phyloP scores from a whole-genome alignment of 2,329 filamentous ascomycete species.

The Neurospora crassa region DNA sequence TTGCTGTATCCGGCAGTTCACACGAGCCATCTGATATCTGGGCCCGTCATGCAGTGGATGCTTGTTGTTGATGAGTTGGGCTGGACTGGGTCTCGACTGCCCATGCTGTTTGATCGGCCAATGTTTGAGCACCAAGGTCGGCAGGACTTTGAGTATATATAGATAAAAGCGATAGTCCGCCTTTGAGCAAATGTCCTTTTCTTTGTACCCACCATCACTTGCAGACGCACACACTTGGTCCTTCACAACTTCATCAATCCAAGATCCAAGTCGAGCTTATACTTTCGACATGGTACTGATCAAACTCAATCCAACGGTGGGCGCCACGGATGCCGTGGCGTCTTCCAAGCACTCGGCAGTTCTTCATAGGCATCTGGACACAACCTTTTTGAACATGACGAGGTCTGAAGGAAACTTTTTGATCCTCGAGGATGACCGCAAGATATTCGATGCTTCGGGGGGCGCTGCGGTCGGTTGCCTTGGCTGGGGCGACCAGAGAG shows the following conservation, averaged over 20 bases:
- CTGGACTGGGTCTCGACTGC: neutral
- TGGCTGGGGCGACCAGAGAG: conserved; percentile 33
- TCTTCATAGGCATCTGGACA: conserved; percentile 27
- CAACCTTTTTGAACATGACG: conserved; percentile 24
- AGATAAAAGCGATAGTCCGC: neutral
- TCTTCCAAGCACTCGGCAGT: conserved; percentile 24
- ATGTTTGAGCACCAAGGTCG: neutral
- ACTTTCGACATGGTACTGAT: conserved; percentile 15
- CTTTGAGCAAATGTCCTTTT: neutral
- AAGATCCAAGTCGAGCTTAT: neutral
- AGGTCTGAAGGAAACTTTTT: conserved; percentile 29
- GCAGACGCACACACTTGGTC: neutral
- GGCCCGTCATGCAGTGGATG: neutral
- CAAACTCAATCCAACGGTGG: conserved; percentile 6
- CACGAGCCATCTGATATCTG: neutral
- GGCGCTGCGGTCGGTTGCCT: conserved; percentile 38
- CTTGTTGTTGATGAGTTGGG: neutral
- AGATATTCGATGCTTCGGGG: conserved; percentile 34
- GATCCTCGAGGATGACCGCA: conserved; percentile 29
- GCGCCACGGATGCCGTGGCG: neutral
- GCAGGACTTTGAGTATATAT: neutral
- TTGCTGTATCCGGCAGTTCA: neutral
- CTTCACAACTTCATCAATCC: neutral
- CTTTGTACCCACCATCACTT: neutral
- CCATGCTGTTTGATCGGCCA: neutral